These are phyloP conservation scores for Lobosporangium transversale DNA, from an alignment of 192 early-diverging fungal species.

Conservation along the genomic window DNA sequence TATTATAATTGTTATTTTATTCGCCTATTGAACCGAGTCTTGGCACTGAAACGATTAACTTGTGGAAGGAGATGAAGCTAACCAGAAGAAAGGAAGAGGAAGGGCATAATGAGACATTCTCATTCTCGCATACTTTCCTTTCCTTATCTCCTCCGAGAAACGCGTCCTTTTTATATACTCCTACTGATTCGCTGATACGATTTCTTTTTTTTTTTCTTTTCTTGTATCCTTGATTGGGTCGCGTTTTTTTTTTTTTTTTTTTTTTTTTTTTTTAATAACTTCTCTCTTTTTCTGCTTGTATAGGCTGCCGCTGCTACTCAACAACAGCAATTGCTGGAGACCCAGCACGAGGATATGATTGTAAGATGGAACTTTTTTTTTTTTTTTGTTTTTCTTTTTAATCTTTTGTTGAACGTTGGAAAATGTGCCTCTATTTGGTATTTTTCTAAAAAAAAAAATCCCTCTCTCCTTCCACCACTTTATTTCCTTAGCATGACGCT, in stretches of 20 bases:
- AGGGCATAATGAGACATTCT: too few species aligned
- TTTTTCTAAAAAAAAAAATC: not conserved
- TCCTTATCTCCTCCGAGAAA: not conserved
- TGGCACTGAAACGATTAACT: too few species aligned
- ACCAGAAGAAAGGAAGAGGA: too few species aligned
- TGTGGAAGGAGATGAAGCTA: too few species aligned
- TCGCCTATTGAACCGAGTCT: too few species aligned
- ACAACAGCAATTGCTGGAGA: slow-evolving; percentile 73
- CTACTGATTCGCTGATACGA: too few species aligned
- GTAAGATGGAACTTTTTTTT: slow-evolving; percentile 65
- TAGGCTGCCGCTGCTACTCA: slow-evolving; percentile 36
- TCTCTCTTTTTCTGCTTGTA: not conserved
- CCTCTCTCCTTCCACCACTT: not conserved
- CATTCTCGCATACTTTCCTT: not conserved
- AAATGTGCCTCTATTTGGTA: not conserved
- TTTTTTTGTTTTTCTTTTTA: not conserved
- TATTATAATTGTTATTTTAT: too few species aligned
- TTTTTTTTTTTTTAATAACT: not conserved
- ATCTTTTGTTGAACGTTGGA: not conserved
- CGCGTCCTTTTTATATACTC: too few species aligned
- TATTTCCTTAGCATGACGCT: slow-evolving; percentile 63
- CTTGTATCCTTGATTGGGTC: too few species aligned
- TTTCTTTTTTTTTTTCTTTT: too few species aligned
- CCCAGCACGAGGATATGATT: slow-evolving; percentile 90
- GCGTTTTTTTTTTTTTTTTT: too few species aligned